A percentile compares a stretch with the other conserved stretches of the same genome.
phyloP scores from a whole-genome alignment of 345 rosid species.

The Microcos paniculata region DNA sequence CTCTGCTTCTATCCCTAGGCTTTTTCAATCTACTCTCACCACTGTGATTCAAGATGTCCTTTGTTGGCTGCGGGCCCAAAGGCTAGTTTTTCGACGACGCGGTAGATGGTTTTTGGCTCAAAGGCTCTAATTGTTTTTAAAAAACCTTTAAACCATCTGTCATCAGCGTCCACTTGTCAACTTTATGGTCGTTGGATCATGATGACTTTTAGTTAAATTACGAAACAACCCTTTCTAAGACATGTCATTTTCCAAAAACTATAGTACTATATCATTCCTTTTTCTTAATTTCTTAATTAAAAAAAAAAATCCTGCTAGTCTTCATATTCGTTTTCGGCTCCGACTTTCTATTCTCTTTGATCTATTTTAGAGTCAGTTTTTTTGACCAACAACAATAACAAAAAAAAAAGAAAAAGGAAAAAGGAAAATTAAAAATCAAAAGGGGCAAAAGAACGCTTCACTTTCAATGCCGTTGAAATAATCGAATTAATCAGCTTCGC shows the following conservation, averaged over 20 bases:
- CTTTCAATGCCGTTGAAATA: constrained; percentile 49
- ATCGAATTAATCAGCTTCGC: constrained; percentile 36
- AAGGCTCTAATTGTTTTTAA: too few relatives aligned
- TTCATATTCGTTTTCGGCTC: constrained; percentile 23
- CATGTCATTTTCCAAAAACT: background rate
- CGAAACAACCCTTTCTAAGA: background rate
- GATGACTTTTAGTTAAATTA: background rate
- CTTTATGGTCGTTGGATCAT: background rate
- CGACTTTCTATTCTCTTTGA: constrained; percentile 26
- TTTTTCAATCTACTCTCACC: background rate
- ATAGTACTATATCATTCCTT: background rate
- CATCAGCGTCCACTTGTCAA: background rate
- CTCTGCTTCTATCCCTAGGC: background rate
- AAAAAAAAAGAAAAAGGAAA: background rate
- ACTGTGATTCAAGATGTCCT: background rate
- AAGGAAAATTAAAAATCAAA: too few relatives aligned
- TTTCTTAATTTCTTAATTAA: background rate
- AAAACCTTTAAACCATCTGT: background rate
- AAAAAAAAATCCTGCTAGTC: background rate
- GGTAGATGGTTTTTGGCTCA: too few relatives aligned
- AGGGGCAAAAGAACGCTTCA: background rate
- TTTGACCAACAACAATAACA: constrained; percentile 30
- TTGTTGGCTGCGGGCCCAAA: background rate
- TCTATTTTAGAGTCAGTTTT: constrained; percentile 2
- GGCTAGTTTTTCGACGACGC: background rate